These are phyloP conservation scores for Phaffomyces thermotolerans DNA, from an alignment of 805 yeast species.

Conservation along the genomic window DNA sequence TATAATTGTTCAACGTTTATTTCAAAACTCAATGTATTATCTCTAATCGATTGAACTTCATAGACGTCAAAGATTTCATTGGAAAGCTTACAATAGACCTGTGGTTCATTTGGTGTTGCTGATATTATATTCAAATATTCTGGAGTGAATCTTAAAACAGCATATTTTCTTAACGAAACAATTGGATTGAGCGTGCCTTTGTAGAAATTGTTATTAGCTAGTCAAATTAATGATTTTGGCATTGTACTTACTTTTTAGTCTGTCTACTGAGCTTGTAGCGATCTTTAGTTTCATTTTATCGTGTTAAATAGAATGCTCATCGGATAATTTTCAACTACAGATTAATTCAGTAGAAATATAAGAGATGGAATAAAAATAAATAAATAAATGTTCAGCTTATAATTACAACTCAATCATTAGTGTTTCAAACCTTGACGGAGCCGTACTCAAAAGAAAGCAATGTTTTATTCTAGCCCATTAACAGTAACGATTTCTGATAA, in stretches of 20 bases:
- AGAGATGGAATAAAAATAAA: not conserved
- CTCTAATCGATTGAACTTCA: conserved; percentile 37
- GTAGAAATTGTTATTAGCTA: conserved; percentile 4
- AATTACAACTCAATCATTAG: conserved; percentile 25
- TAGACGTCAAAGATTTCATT: conserved; percentile 28
- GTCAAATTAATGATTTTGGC: not conserved
- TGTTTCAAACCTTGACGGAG: conserved; percentile 27
- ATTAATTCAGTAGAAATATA: not conserved
- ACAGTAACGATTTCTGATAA: not conserved
- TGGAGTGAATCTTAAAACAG: conserved; percentile 50
- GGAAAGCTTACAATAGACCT: conserved; percentile 57
- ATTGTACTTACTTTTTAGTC: conserved; percentile 21
- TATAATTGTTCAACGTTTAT: conserved; percentile 52
- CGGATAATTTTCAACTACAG: no score
- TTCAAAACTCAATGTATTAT: conserved; percentile 52
- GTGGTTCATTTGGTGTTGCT: conserved; percentile 50
- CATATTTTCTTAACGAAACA: conserved; percentile 44
- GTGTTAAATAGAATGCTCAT: no score
- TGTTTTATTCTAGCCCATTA: conserved; percentile 41
- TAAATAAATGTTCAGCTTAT: conserved; percentile 15
- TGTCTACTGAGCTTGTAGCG: conserved; percentile 22
- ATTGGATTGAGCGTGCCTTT: conserved; percentile 40
- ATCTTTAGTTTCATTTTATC: conserved; percentile 26
- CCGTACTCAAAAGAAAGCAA: conserved; percentile 56
- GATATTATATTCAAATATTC: conserved; percentile 44